Evolutionary conservation across 2,329 filamentous ascomycete genomes (phyloP).

Genomic region (Aspergillus novoparasiticus): DNA sequence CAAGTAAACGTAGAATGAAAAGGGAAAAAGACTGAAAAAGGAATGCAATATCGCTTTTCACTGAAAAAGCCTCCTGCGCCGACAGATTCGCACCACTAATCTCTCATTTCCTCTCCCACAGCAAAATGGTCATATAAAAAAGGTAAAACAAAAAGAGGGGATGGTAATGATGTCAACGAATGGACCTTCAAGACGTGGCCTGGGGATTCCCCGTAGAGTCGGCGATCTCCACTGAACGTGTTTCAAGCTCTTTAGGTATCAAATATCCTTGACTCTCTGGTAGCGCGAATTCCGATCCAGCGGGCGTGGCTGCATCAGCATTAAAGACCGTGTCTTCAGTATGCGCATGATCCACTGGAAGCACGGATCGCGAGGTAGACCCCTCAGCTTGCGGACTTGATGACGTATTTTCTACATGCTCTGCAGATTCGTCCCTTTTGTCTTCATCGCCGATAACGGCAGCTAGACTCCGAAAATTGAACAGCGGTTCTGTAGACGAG

Average conservation of each 20-base stretch:
- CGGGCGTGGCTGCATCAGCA: slow-evolving; percentile 11
- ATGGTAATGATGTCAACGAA: background rate
- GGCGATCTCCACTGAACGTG: slow-evolving; percentile 39
- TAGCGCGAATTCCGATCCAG: slow-evolving; percentile 14
- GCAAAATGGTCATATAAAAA: background rate
- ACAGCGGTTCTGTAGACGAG: slow-evolving; percentile 71
- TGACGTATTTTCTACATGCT: slow-evolving; percentile 41
- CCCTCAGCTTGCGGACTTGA: slow-evolving; percentile 24
- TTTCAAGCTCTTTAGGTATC: slow-evolving; percentile 39
- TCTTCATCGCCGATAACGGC: slow-evolving; percentile 76
- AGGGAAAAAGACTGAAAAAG: slow-evolving; percentile 5
- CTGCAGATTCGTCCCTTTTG: slow-evolving; percentile 41
- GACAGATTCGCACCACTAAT: background rate
- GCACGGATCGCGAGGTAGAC: slow-evolving; percentile 22
- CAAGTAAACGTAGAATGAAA: slow-evolving; percentile 5
- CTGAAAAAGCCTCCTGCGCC: slow-evolving; percentile 3
- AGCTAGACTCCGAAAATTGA: slow-evolving; percentile 86
- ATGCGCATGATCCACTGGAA: slow-evolving; percentile 19
- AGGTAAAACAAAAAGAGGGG: background rate
- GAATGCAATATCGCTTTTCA: slow-evolving; percentile 8
- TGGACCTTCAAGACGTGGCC: slow-evolving; percentile 28
- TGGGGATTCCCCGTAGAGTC: slow-evolving; percentile 26
- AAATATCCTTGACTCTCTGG: slow-evolving; percentile 22
- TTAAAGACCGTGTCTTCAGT: slow-evolving; percentile 10
- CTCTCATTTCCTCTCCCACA: background rate